Conservation (phyloP, 805 yeast species). For the Wickerhamiella spandovensis region DNA sequence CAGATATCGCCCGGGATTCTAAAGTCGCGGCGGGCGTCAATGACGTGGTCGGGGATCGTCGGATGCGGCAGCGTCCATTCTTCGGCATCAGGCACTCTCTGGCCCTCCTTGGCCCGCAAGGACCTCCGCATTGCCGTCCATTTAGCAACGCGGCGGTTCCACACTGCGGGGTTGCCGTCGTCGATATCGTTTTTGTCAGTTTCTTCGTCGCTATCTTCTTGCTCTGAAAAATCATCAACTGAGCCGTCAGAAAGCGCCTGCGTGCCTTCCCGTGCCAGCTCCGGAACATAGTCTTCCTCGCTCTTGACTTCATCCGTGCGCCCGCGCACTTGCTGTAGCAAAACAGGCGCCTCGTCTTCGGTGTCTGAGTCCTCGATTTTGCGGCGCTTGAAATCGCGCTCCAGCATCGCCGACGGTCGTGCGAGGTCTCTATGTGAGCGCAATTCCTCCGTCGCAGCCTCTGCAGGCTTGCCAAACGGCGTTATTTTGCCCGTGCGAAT, state of each 20-base stretch:
- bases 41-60: constrained; percentile 52
- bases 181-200: constrained; percentile 34
- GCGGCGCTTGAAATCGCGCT: constrained; percentile 2
- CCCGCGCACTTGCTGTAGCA: constrained; percentile 7
- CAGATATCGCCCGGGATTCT: constrained; percentile 83
- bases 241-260: constrained; percentile 1
- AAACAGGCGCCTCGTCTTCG: constrained; percentile 17
- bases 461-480: constrained; percentile 60
- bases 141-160: constrained; percentile 41
- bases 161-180: constrained; percentile 67
- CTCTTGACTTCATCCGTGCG: constrained; percentile 10
- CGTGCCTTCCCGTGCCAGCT: constrained; percentile 3
- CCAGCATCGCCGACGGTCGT: constrained; percentile 16
- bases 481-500: constrained; percentile 87
- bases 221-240: constrained; percentile 2
- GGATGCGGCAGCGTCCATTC: constrained; percentile 80
- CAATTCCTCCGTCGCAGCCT: constrained; percentile 24
- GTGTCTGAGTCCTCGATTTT: constrained; percentile 16
- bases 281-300: constrained; percentile 16
- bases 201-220: constrained; percentile 13
- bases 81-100: constrained; percentile 1
- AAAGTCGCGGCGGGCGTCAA: constrained; percentile 44
- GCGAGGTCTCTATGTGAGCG: constrained; percentile 34
- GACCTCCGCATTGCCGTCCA: constrained; percentile 48
- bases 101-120: constrained; percentile 24